phyloP scores from a whole-genome alignment of 1,284 basidiomycete genomes.

The Heterobasidion irregulare region DNA sequence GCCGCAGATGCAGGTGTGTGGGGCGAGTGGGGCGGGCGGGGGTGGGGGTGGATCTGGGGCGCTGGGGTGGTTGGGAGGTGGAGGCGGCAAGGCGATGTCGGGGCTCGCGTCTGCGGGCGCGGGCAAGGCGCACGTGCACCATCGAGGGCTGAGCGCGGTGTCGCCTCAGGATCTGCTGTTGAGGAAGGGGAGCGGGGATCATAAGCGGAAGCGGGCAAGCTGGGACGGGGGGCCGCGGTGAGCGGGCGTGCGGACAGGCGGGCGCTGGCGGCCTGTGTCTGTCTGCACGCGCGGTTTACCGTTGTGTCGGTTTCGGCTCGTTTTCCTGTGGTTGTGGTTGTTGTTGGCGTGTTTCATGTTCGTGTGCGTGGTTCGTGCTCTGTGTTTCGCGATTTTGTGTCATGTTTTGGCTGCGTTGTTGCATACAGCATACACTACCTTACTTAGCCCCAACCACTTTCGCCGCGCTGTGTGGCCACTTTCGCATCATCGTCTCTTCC shows the following conservation, averaged over 20 bases:
- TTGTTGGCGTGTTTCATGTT: background rate
- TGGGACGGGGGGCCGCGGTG: slow-evolving; percentile 54
- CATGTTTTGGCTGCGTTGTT: background rate
- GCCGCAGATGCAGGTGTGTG: slow-evolving; percentile 21
- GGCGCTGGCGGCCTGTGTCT: background rate
- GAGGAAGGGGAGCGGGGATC: slow-evolving; percentile 32
- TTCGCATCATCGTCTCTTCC: background rate
- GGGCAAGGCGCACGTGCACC: slow-evolving; percentile 33
- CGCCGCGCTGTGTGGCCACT: background rate
- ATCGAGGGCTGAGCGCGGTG: slow-evolving; percentile 58
- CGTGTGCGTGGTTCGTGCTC: background rate
- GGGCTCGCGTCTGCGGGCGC: slow-evolving; percentile 11
- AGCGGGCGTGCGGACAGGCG: slow-evolving; percentile 7
- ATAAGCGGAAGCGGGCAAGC: slow-evolving; percentile 67
- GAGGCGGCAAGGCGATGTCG: slow-evolving; percentile 6
- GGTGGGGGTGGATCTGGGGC: slow-evolving; percentile 5
- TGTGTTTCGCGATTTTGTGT: background rate
- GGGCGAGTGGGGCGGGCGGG: background rate
- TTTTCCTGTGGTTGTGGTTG: background rate
- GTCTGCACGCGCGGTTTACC: background rate
- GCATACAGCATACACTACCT: background rate
- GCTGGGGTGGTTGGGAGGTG: slow-evolving; percentile 8
- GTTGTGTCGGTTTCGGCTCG: background rate
- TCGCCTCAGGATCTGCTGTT: slow-evolving; percentile 61
- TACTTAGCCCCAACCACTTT: too few species aligned